Base-by-base conservation (phyloP, 78 protist genomes). In the Neovahlkampfia damariscottae region DNA sequence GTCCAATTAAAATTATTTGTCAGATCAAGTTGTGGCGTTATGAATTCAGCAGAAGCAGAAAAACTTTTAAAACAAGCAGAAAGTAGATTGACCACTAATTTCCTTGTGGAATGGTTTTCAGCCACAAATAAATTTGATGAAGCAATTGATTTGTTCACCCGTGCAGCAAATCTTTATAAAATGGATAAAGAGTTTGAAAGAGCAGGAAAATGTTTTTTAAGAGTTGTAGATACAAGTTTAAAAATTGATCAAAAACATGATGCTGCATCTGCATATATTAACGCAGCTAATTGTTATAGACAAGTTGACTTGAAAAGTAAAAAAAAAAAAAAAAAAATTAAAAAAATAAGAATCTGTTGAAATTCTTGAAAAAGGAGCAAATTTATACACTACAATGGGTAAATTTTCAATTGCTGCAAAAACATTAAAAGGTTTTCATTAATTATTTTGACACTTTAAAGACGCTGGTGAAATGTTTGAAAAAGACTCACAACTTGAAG, bases 401-500 rank as follows among this genome's bases (percentile, higher is more conserved):
- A 30, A 82, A 34, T 84, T 87, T 41, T 31, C 74, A 1, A 74
- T 41, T 31, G 81, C 88, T 19, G 93, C 93, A 10, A 86, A 86
- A 70, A 81, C 76, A n/a, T 86, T 79, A 41, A 86, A 86, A 40
- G 93, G 86, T 32, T 78, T 86, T 8, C n/a, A n/a, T n/a, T n/a
- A n/a, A n/a, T n/a, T n/a, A n/a, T n/a, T n/a, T n/a, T n/a, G n/a
- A n/a, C n/a, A n/a, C n/a, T n/a, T n/a, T n/a, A n/a, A n/a, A n/a
- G n/a, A n/a, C n/a, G n/a, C n/a, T n/a, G 93, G 78, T 3, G 76
- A 77, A 35, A 3, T 40, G 10, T 5, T 68, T 59, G 90, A 86
- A 62, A 80, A 77, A 37, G 90, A 78, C 58, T 80, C 74, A 37
- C 76, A 89, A 62, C 10, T 72, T 5, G 87, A 81, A 19, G 71